Percentiles rank a stretch among this genome's conserved stretches.
These are phyloP conservation scores for Dimargaris cristalligena DNA, from an alignment of 192 early-diverging fungal species.

Conservation along the genomic window DNA sequence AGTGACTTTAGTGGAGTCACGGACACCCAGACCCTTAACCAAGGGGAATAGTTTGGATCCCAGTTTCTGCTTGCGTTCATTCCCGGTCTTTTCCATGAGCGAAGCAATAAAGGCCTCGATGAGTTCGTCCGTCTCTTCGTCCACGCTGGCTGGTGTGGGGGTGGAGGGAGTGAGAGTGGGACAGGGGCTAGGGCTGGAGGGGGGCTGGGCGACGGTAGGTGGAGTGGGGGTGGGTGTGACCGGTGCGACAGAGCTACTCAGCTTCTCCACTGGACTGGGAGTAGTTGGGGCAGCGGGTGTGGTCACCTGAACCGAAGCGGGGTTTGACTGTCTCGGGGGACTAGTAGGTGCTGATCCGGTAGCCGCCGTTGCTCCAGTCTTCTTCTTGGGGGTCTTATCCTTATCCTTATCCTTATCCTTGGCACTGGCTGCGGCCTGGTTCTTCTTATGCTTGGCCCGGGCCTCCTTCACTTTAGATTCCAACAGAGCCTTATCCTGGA, in stretches of 20 bases:
- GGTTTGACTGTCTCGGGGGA: neutral
- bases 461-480: conserved; percentile 17
- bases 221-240: neutral
- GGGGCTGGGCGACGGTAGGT: neutral
- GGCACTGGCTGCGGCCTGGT: too few relatives aligned
- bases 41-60: conserved; percentile 32
- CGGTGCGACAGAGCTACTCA: neutral
- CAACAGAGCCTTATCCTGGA: conserved; percentile 20
- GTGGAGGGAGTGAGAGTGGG: neutral
- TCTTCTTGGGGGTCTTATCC: neutral
- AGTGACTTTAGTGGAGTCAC: conserved; percentile 30
- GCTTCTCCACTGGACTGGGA: neutral
- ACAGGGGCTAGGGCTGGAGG: neutral
- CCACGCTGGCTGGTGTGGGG: neutral
- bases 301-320: neutral
- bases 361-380: neutral
- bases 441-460: neutral
- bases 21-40: conserved; percentile 31
- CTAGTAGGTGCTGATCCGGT: neutral
- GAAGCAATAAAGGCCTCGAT: conserved; percentile 27
- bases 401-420: neutral
- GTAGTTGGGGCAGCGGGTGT: neutral
- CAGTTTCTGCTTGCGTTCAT: conserved; percentile 31
- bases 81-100: conserved; percentile 26
- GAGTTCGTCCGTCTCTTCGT: conserved; percentile 14